Evolutionary conservation across 208 protist species (phyloP).

Genomic region (Borovskyia barvae): DNA sequence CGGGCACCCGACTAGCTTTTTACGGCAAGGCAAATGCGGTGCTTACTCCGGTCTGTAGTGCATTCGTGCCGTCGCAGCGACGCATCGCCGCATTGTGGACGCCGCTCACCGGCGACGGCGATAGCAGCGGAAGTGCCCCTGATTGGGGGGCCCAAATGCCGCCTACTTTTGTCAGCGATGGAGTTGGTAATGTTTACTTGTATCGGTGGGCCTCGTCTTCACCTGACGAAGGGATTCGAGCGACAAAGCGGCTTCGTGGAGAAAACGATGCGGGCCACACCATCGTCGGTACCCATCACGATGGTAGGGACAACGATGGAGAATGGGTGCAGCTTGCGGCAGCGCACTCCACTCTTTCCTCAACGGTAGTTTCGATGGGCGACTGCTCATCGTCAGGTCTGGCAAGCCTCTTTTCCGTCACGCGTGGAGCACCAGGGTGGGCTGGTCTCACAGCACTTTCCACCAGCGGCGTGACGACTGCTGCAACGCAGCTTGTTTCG

Average conservation of each 20-base stretch:
- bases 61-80: slow-evolving; percentile 22
- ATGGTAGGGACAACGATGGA: neutral
- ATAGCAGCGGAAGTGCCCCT: neutral
- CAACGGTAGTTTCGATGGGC: neutral
- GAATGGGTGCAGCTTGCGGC: slow-evolving; percentile 32
- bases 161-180: slow-evolving; percentile 30
- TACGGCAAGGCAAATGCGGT: slow-evolving; percentile 4
- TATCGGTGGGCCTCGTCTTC: slow-evolving; percentile 10
- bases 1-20: slow-evolving; percentile 24
- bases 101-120: neutral
- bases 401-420: slow-evolving; percentile 16
- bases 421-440: slow-evolving; percentile 46
- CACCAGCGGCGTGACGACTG: neutral
- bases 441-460: slow-evolving; percentile 30
- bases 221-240: too few species aligned
- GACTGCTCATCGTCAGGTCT: neutral
- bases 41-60: neutral
- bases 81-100: slow-evolving; percentile 22
- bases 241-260: too few species aligned
- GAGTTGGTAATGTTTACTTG: slow-evolving; percentile 26
- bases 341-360: slow-evolving; percentile 20
- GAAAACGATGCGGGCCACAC: too few species aligned
- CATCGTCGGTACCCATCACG: too few species aligned
- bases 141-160: neutral
- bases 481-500: slow-evolving; percentile 28